phyloP scores from a whole-genome alignment of 2,329 filamentous ascomycete species.

The Neonectria punicea region DNA sequence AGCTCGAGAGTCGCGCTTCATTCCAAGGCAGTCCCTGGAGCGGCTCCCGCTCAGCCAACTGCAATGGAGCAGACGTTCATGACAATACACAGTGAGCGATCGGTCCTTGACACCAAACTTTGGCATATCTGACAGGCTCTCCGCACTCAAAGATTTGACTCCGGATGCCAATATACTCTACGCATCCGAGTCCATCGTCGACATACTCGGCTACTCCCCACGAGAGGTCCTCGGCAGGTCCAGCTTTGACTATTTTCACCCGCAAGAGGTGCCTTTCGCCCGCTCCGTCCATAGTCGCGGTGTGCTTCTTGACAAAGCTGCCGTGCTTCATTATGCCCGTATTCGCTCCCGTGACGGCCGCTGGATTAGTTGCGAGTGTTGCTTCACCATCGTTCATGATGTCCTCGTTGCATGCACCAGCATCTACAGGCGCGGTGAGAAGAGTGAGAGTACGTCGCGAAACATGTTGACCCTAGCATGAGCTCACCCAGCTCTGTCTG shows the following conservation, averaged over 20 bases:
- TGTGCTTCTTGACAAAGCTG: constrained; percentile 83
- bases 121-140: neutral
- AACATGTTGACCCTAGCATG: neutral
- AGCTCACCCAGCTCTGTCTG: neutral
- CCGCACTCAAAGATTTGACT: constrained; percentile 68
- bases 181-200: constrained; percentile 83
- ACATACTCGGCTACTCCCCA: constrained; percentile 84
- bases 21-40: neutral
- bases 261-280: constrained; percentile 81
- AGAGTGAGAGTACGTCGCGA: constrained; percentile 75
- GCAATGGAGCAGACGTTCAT: constrained; percentile 88
- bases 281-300: constrained; percentile 77
- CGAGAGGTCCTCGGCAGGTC: constrained; percentile 80
- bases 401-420: constrained; percentile 87
- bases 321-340: constrained; percentile 82
- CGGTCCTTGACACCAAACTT: neutral
- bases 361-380: constrained; percentile 87
- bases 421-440: constrained; percentile 75
- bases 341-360: constrained; percentile 74
- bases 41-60: constrained; percentile 28
- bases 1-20: neutral
- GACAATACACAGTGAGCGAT: constrained; percentile 81
- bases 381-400: constrained; percentile 89
- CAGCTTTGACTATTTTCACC: constrained; percentile 88
- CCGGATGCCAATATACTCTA: constrained; percentile 83